Base-by-base conservation (phyloP, 495 filamentous ascomycete genomes). In the Penicillium atrosanguineum region DNA sequence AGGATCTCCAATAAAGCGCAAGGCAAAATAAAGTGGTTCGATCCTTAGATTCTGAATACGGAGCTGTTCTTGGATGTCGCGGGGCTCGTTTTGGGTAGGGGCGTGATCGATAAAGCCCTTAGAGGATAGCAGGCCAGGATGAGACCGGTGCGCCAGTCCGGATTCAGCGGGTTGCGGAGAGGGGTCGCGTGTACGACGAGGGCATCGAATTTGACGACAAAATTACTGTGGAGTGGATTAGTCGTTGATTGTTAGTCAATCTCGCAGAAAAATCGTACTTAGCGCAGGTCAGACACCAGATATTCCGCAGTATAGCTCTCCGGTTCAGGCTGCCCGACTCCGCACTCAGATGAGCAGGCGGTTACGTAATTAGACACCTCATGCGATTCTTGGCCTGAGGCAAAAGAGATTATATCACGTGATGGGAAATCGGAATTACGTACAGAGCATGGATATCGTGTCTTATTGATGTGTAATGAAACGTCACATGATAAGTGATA, bases 341-440 rank as follows among this genome's bases (percentile, higher is more conserved):
- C 56, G 56, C 56, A 59, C 25, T n/a, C 26, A 44, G 52, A 56
- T 58, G 55, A 58, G 50, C 45, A 38, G 39, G 46, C 23, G 21
- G 43, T 59, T 59, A 59, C 51, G 51, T 59, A 59, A 55, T 20
- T 14, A 26, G 20, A 11, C 25, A 20, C 19, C 42, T 28, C 12
- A 20, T 23, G 6, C 7, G 6, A 15, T 8, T 20, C 7, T 18
- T 34, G 18, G 34, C 40, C 41, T 44, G 41, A 39, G 41, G 41
- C 41, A 29, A 6, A 12, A 39, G 0, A 11, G n/a, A 38, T 38
- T 12, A 16, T 38, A 3, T 4, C 36, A 12, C 36, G 36, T 38
- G 26, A 28, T 38, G 36, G n/a, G n/a, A n/a, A n/a, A n/a, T n/a
- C n/a, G n/a, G n/a, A n/a, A n/a, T n/a, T n/a, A n/a, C n/a, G n/a